These are phyloP conservation scores for Baeospora myosura DNA, from an alignment of 1,284 basidiomycete species.

Conservation along the genomic window DNA sequence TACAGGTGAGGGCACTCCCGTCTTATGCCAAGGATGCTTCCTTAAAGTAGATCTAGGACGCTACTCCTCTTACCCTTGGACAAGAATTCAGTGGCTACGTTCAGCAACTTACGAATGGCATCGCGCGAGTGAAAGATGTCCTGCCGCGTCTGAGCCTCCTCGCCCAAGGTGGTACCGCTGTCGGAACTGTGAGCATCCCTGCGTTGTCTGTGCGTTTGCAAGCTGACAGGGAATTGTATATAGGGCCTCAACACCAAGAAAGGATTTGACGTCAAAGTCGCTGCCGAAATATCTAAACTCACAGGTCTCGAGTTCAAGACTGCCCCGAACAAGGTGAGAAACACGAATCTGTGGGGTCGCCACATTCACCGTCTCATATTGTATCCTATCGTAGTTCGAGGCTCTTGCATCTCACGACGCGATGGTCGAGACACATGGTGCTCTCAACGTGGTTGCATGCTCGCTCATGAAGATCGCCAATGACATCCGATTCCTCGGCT, in stretches of 20 bases:
- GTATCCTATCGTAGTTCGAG: constrained; percentile 64
- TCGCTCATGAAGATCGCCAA: constrained; percentile 99
- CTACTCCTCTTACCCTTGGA: constrained; percentile 94
- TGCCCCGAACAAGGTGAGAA: constrained; percentile 88
- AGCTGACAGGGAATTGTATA: neutral
- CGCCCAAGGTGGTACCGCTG: constrained; percentile 97
- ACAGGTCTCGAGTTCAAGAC: constrained; percentile 91
- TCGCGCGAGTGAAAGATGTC: constrained; percentile 77
- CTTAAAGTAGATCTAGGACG: constrained; percentile 57
- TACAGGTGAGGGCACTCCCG: constrained; percentile 50
- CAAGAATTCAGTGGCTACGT: constrained; percentile 99
- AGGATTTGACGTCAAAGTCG: constrained; percentile 95
- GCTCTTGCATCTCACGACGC: constrained; percentile 96
- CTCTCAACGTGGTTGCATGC: constrained; percentile 90
- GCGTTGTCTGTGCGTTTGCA: constrained; percentile 4
- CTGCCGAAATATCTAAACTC: constrained; percentile 86
- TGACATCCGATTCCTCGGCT: constrained; percentile 96
- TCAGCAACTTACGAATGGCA: constrained; percentile 88
- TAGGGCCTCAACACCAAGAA: constrained; percentile 95
- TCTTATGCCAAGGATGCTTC: neutral
- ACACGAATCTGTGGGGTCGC: neutral
- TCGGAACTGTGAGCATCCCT: constrained; percentile 74
- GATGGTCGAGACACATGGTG: constrained; percentile 94
- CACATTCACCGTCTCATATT: constrained; percentile 50
- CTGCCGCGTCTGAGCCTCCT: constrained; percentile 86